phyloP scores from a whole-genome alignment of 768 basidiomycete genomes.

The Tylopilus subfusipes region DNA sequence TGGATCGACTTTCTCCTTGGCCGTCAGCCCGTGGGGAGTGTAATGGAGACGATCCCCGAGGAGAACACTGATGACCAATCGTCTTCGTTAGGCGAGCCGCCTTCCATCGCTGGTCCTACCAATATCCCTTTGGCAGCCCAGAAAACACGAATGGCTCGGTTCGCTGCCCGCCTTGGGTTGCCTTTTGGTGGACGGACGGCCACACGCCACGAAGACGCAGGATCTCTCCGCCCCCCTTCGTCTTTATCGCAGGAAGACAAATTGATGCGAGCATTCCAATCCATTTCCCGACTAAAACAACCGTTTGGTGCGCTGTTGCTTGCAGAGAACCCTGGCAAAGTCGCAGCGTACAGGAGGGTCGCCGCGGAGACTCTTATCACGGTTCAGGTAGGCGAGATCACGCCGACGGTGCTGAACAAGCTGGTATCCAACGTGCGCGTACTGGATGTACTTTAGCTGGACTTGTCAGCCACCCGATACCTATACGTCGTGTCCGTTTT shows the following conservation, averaged over 20 bases:
- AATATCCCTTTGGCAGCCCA: rapidly evolving
- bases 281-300: constrained; percentile 2
- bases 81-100: neutral
- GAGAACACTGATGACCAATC: too few relatives aligned
- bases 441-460: constrained; percentile 8
- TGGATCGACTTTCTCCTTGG: too few relatives aligned
- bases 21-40: too few relatives aligned
- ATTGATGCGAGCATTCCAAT: neutral
- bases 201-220: neutral
- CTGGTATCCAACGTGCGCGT: neutral
- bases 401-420: neutral
- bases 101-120: neutral
- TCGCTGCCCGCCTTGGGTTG: neutral
- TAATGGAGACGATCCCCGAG: too few relatives aligned
- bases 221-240: neutral
- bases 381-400: constrained; percentile 2
- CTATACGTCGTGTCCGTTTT: too few relatives aligned
- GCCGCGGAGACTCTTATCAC: constrained; percentile 4
- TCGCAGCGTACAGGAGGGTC: too few relatives aligned
- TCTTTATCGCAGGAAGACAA: neutral
- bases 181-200: too few relatives aligned
- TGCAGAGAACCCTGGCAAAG: too few relatives aligned
- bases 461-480: too few relatives aligned
- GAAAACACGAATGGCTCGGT: neutral
- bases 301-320: too few relatives aligned